A percentile compares a stretch with the other conserved stretches of the same genome.
Evolutionary conservation across 2,329 filamentous ascomycete genomes (phyloP).

Genomic region (Bipolaris zeicola): DNA sequence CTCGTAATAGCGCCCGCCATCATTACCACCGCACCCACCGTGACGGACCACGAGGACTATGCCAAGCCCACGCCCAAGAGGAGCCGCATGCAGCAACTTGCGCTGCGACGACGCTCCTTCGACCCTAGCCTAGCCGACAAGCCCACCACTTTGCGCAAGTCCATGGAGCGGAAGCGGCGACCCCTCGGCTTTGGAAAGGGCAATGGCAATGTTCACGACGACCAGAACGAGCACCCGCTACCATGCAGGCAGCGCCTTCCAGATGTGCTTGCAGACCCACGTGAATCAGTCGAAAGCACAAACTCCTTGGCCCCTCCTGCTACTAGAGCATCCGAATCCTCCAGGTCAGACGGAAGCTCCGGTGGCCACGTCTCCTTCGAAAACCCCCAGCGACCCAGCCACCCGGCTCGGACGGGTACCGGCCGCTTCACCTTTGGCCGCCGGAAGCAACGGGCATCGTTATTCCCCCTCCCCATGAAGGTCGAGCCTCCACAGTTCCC

Average conservation of each 20-base stretch:
- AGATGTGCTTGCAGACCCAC: conserved; percentile 61
- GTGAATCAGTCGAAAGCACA: conserved; percentile 65
- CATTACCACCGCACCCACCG: conserved; percentile 89
- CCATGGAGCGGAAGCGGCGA: conserved; percentile 43
- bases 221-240: conserved; percentile 56
- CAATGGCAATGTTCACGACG: conserved; percentile 37
- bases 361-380: conserved; percentile 52
- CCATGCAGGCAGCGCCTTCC: conserved; percentile 59
- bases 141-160: conserved; percentile 41
- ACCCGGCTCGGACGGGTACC: conserved; percentile 71
- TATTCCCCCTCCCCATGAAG: conserved; percentile 90
- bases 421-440: conserved; percentile 73
- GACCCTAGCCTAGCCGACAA: conserved; percentile 41
- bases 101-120: conserved; percentile 44
- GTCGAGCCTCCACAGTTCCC: conserved; percentile 57
- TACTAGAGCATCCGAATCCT: conserved; percentile 80
- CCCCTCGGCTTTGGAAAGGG: conserved; percentile 39
- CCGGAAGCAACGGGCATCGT: conserved; percentile 69
- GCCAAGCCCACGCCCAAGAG: conserved; percentile 29
- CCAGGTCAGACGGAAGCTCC: conserved; percentile 83
- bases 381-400: conserved; percentile 39
- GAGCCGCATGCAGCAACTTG: conserved; percentile 44
- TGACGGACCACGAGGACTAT: conserved; percentile 43
- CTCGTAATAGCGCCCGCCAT: conserved; percentile 64
- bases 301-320: conserved; percentile 68